Percentiles rank a stretch among this genome's conserved stretches.
phyloP scores from a whole-genome alignment of 495 filamentous ascomycete species.

The Daldinia grandis region DNA sequence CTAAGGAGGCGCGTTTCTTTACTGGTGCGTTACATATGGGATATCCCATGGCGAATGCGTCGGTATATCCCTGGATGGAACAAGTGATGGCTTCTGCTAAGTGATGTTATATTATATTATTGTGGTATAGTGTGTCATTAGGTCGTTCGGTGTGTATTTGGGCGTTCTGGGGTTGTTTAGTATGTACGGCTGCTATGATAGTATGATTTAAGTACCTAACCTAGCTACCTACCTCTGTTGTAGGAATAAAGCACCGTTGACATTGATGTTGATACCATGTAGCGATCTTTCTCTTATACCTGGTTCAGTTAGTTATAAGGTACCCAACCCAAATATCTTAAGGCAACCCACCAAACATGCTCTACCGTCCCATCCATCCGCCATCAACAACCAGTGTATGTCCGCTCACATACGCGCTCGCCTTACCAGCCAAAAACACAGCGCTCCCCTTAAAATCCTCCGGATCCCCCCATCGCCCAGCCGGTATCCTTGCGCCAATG shows the following conservation, averaged over 20 bases:
- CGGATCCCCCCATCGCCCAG: conserved; percentile 83
- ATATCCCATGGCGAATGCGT: conserved; percentile 63
- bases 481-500: conserved; percentile 85
- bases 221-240: too few relatives aligned
- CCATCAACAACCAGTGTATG: conserved; percentile 86
- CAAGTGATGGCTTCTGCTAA: conserved; percentile 52
- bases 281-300: not conserved
- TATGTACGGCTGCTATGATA: not conserved
- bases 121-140: not conserved
- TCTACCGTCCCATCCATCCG: conserved; percentile 89
- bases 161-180: not conserved
- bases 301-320: not conserved
- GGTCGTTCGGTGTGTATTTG: not conserved
- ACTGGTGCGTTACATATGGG: conserved; percentile 70
- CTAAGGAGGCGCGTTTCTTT: conserved; percentile 77
- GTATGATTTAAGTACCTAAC: too few relatives aligned
- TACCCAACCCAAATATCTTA: not conserved
- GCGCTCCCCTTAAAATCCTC: conserved; percentile 90
- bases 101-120: conserved; percentile 26
- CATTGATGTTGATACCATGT: too few relatives aligned
- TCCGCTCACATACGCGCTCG: conserved; percentile 82
- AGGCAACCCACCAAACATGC: not conserved
- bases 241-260: not conserved
- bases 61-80: conserved; percentile 66
- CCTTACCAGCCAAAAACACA: conserved; percentile 79